These are phyloP conservation scores for Pseudozyma hubeiensis DNA, from an alignment of 1,284 basidiomycete genomes.

Conservation along the genomic window DNA sequence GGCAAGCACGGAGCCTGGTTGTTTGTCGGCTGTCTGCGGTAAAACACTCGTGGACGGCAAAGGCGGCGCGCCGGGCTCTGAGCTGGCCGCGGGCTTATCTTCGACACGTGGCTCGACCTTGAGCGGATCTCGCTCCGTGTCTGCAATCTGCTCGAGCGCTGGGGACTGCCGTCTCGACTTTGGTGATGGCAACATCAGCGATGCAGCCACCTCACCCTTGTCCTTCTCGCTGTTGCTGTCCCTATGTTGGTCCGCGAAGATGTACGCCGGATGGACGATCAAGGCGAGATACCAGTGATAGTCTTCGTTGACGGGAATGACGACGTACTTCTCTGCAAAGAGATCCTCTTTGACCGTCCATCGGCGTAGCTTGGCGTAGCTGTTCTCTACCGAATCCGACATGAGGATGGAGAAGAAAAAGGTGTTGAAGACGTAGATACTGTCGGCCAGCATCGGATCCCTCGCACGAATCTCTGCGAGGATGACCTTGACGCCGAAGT, in stretches of 20 bases:
- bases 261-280: conserved; percentile 80
- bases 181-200: background rate
- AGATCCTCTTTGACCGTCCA: conserved; percentile 91
- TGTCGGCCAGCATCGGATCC: conserved; percentile 76
- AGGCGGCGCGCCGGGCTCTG: conserved; percentile 14
- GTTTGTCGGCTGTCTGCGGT: background rate
- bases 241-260: conserved; percentile 15
- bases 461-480: conserved; percentile 54
- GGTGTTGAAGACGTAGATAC: conserved; percentile 91
- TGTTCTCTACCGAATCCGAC: conserved; percentile 71
- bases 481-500: conserved; percentile 89
- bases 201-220: conserved; percentile 19
- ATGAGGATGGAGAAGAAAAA: conserved; percentile 96
- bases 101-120: background rate
- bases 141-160: background rate
- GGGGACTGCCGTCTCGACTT: background rate
- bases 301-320: conserved; percentile 96
- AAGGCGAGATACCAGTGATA: conserved; percentile 97
- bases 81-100: background rate
- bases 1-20: background rate
- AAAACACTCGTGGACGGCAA: conserved; percentile 9
- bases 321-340: conserved; percentile 89
- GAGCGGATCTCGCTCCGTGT: background rate
- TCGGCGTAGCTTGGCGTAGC: conserved; percentile 86
- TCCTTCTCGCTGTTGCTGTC: conserved; percentile 24